phyloP scores from a whole-genome alignment of 495 filamentous ascomycete genomes.

The Aspergillus olivimuriae region DNA sequence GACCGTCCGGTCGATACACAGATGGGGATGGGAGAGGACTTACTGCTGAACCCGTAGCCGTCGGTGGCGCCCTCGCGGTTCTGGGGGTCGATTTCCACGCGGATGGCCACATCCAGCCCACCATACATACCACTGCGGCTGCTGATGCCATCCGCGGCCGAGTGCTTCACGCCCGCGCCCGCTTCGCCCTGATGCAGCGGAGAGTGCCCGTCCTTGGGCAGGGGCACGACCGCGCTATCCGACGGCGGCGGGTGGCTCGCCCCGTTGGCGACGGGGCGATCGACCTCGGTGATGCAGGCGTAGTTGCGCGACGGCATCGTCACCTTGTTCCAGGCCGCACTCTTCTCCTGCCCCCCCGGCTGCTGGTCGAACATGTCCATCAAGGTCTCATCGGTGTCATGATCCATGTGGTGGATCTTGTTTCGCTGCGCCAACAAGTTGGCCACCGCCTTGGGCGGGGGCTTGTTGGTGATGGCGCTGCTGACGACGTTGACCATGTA shows the following conservation, averaged over 20 bases:
- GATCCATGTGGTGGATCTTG: slow-evolving; percentile 87
- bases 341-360: slow-evolving; percentile 64
- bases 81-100: slow-evolving; percentile 65
- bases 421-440: slow-evolving; percentile 80
- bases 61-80: slow-evolving; percentile 55
- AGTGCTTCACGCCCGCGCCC: slow-evolving; percentile 57
- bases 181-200: slow-evolving; percentile 60
- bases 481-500: slow-evolving; percentile 74
- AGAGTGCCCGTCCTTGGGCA: slow-evolving; percentile 55
- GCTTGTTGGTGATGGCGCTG: slow-evolving; percentile 87
- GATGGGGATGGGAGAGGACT: slow-evolving; percentile 10
- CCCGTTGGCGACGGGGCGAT: slow-evolving; percentile 24
- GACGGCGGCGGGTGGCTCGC: slow-evolving; percentile 5
- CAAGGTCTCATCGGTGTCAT: slow-evolving; percentile 80
- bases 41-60: slow-evolving; percentile 60
- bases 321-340: slow-evolving; percentile 62
- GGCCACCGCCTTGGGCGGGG: slow-evolving; percentile 81
- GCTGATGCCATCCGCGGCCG: slow-evolving; percentile 47
- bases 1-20: background rate
- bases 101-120: slow-evolving; percentile 59
- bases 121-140: slow-evolving; percentile 52
- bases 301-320: slow-evolving; percentile 93
- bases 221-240: slow-evolving; percentile 14
- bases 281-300: slow-evolving; percentile 68
- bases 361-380: slow-evolving; percentile 80